Percentiles rank a stretch among this genome's conserved stretches.
These are phyloP conservation scores for Metschnikowia reukaufii DNA, from an alignment of 805 yeast genomes.

Conservation along the genomic window DNA sequence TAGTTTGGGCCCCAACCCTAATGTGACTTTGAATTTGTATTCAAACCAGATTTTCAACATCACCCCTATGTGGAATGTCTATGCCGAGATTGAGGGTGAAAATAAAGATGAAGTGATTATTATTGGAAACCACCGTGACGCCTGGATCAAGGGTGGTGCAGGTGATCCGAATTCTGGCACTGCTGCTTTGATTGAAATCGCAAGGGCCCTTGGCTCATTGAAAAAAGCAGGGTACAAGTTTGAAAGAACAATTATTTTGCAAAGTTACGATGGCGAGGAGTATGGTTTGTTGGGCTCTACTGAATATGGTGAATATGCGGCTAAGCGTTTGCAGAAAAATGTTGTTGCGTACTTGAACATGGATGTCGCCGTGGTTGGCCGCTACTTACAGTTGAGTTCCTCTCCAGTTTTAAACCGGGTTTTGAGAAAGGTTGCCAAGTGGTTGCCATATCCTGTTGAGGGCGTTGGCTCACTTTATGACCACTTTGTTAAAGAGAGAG, in stretches of 20 bases:
- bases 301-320: slow-evolving; percentile 69
- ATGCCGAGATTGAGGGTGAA: slow-evolving; percentile 59
- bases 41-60: slow-evolving; percentile 62
- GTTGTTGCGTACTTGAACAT: slow-evolving; percentile 68
- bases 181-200: slow-evolving; percentile 62
- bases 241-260: slow-evolving; percentile 62
- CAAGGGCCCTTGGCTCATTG: slow-evolving; percentile 56
- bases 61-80: slow-evolving; percentile 61
- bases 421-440: slow-evolving; percentile 38
- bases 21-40: slow-evolving; percentile 49
- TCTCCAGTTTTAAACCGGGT: slow-evolving; percentile 58
- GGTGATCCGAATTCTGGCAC: slow-evolving; percentile 79
- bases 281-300: slow-evolving; percentile 74
- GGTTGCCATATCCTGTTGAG: slow-evolving; percentile 18
- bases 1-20: slow-evolving; percentile 50
- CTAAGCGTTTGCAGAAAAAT: slow-evolving; percentile 42
- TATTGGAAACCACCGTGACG: slow-evolving; percentile 76
- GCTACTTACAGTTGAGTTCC: slow-evolving; percentile 44
- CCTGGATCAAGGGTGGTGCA: slow-evolving; percentile 80
- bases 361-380: slow-evolving; percentile 63
- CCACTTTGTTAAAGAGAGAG: slow-evolving; percentile 43
- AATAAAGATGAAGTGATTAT: slow-evolving; percentile 55
- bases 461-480: slow-evolving; percentile 38
- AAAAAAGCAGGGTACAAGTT: slow-evolving; percentile 69
- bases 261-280: slow-evolving; percentile 83